phyloP scores from a whole-genome alignment of 2,329 filamentous ascomycete species.

The Phyllosticta citriasiana region DNA sequence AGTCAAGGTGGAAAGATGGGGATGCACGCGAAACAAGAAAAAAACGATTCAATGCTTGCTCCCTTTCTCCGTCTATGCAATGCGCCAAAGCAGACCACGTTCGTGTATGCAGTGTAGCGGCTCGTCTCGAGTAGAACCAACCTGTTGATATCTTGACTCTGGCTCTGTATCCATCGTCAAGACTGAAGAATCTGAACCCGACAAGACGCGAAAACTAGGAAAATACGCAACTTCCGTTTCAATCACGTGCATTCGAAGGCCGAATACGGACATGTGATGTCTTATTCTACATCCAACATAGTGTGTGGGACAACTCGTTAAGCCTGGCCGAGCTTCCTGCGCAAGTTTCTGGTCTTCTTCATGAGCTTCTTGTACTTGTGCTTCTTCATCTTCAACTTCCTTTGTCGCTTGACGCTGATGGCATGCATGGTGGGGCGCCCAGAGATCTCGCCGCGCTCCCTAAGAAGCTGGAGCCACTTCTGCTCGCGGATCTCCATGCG shows the following conservation, averaged over 20 bases:
- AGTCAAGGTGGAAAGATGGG: not conserved
- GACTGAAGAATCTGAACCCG: not conserved
- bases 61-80: not conserved
- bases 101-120: too few relatives aligned
- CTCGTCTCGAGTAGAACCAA: not conserved
- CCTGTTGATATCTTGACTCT: not conserved
- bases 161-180: not conserved
- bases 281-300: not conserved
- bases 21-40: not conserved
- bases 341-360: conserved; percentile 78
- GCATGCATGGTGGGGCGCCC: conserved; percentile 51
- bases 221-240: not conserved
- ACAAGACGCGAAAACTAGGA: not conserved
- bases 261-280: not conserved
- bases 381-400: conserved; percentile 99
- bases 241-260: not conserved
- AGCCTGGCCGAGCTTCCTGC: conserved; percentile 60
- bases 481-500: conserved; percentile 58
- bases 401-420: conserved; percentile 84
- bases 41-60: not conserved
- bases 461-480: conserved; percentile 46
- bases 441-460: conserved; percentile 29
- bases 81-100: not conserved
- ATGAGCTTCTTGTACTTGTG: conserved; percentile 99
- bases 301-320: conserved; percentile 13